Percentiles rank a stretch among this genome's conserved stretches.
These are phyloP conservation scores for Lonicera japonica DNA, from an alignment of 129 eudicot genomes.

Conservation along the genomic window DNA sequence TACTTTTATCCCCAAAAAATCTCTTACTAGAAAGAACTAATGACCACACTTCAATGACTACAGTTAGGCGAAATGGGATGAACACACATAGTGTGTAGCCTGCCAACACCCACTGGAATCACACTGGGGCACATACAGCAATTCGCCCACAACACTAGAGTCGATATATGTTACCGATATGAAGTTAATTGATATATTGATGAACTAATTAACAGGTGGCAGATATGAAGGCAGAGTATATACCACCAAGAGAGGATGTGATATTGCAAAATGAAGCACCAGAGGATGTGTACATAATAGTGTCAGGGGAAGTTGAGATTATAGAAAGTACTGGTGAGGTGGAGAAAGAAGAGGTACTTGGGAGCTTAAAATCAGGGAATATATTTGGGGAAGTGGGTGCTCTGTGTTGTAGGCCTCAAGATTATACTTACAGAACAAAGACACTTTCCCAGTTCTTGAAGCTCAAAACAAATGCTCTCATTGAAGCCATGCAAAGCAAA, in stretches of 20 bases:
- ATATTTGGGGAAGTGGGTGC: constrained; percentile 93
- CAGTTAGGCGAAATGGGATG: too few species aligned
- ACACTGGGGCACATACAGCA: too few species aligned
- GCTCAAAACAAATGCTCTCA: constrained; percentile 58
- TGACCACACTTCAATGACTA: too few species aligned
- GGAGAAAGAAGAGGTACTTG: constrained; percentile 61
- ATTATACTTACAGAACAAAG: constrained; percentile 73
- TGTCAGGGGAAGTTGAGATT: constrained; percentile 80
- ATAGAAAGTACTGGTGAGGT: constrained; percentile 33
- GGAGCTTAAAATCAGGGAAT: constrained; percentile 46
- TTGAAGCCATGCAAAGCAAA: constrained; percentile 74
- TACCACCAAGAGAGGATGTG: constrained; percentile 92
- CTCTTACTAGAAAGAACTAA: too few species aligned
- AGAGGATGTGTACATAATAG: constrained; percentile 83
- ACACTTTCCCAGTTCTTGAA: constrained; percentile 72
- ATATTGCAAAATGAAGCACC: constrained; percentile 80
- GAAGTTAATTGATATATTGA: too few species aligned
- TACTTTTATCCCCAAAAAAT: too few species aligned
- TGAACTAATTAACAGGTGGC: constrained; percentile 37
- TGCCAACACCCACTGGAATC: too few species aligned
- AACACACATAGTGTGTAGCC: too few species aligned
- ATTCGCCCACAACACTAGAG: too few species aligned
- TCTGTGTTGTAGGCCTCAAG: constrained; percentile 72
- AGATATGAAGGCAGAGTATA: constrained; percentile 82
- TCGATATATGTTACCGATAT: too few species aligned